A percentile compares a stretch with the other conserved stretches of the same genome.
Evolutionary conservation across 1,139 yeast genomes (phyloP).

Genomic region (Schwanniomyces etchellsii): DNA sequence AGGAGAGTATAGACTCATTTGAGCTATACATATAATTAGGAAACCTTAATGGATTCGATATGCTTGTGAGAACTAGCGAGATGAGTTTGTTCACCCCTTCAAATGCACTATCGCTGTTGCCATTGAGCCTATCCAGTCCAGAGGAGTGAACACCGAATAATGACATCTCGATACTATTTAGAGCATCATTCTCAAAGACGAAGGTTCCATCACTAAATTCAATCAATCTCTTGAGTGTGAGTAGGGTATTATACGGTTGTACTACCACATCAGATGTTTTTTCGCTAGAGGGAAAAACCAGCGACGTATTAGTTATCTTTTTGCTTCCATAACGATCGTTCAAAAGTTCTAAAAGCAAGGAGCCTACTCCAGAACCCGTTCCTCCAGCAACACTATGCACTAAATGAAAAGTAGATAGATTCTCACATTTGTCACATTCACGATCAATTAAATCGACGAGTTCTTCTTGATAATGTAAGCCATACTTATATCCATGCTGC

Average conservation of each 20-base stretch:
- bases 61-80: conserved; percentile 75
- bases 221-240: conserved; percentile 75
- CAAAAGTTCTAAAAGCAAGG: conserved; percentile 68
- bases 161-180: conserved; percentile 59
- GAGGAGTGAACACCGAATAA: conserved; percentile 32
- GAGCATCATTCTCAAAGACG: conserved; percentile 86
- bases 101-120: conserved; percentile 44
- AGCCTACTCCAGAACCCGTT: conserved; percentile 95
- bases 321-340: conserved; percentile 77
- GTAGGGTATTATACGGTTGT: conserved; percentile 87
- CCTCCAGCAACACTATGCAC: conserved; percentile 98
- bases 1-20: conserved; percentile 73
- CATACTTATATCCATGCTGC: conserved; percentile 86
- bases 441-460: conserved; percentile 80
- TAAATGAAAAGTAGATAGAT: conserved; percentile 83
- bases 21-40: conserved; percentile 93
- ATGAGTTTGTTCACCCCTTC: conserved; percentile 81
- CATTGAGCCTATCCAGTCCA: no score
- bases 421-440: conserved; percentile 88
- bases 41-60: conserved; percentile 83
- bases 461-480: conserved; percentile 62
- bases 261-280: conserved; percentile 89
- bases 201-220: conserved; percentile 82
- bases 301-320: conserved; percentile 77
- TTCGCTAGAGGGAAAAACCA: conserved; percentile 78